Conservation (phyloP, 495 filamentous ascomycete genomes). For the Neurospora tetraspora region DNA sequence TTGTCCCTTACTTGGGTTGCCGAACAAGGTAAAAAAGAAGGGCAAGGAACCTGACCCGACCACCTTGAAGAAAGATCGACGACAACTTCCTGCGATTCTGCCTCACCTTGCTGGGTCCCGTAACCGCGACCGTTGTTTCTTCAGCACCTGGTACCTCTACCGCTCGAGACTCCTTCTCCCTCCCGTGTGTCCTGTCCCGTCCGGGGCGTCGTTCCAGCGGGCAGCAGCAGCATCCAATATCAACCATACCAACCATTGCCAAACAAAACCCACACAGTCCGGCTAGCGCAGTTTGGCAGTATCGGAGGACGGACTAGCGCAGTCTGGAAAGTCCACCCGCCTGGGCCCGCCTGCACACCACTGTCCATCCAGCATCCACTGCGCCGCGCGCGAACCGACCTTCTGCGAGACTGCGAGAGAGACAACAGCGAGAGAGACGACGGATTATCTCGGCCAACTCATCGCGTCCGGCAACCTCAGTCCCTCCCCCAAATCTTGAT, state of each 20-base stretch:
- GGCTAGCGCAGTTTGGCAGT: not conserved
- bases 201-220: not conserved
- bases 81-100: not conserved
- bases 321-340: not conserved
- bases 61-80: not conserved
- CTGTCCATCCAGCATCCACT: not conserved
- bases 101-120: not conserved
- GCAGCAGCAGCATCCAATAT: not conserved
- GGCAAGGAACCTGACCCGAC: not conserved
- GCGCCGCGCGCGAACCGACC: not conserved
- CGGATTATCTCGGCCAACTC: not conserved
- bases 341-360: not conserved
- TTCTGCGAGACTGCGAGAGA: not conserved
- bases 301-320: not conserved
- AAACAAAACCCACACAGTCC: not conserved
- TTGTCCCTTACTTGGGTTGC: not conserved
- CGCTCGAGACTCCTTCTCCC: not conserved
- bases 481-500: not conserved
- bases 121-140: not conserved
- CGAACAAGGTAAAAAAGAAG: not conserved
- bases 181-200: not conserved
- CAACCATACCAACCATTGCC: not conserved
- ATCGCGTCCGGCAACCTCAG: not conserved
- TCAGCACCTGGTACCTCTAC: not conserved
- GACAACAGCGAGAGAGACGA: not conserved